Evolutionary conservation across 306 rosid species (phyloP).

Genomic region (Carpinus viminea): DNA sequence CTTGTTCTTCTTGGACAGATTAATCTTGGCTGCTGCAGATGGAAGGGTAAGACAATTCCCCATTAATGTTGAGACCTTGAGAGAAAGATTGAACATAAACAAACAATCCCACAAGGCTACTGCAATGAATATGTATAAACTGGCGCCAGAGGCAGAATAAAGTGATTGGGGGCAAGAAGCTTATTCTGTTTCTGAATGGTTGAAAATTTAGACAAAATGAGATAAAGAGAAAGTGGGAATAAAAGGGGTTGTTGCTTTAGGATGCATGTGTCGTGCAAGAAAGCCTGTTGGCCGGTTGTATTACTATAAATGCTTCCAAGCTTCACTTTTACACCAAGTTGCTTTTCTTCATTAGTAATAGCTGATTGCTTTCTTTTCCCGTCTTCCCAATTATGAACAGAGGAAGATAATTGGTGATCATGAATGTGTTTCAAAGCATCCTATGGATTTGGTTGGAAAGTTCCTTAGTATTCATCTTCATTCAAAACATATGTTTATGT

Average conservation of each 20-base stretch:
- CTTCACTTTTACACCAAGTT: conserved; percentile 41
- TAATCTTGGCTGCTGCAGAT: conserved; percentile 18
- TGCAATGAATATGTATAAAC: background rate
- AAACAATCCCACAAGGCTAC: background rate
- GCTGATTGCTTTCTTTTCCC: conserved; percentile 14
- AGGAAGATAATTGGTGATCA: too few species aligned
- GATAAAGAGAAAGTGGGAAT: background rate
- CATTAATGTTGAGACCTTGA: conserved; percentile 29
- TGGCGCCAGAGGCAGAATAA: background rate
- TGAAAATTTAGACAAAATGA: background rate
- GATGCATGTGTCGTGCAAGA: conserved; percentile 37
- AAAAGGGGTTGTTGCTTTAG: background rate
- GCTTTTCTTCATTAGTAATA: background rate
- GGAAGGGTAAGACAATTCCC: conserved; percentile 31
- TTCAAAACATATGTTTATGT: too few species aligned
- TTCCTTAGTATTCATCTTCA: too few species aligned
- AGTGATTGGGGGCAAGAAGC: conserved; percentile 31
- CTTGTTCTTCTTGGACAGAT: conserved; percentile 26
- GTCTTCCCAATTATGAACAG: background rate
- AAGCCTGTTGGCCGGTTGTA: conserved; percentile 17
- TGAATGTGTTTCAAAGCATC: too few species aligned
- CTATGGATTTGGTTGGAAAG: too few species aligned
- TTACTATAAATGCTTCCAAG: conserved; percentile 21
- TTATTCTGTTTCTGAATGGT: conserved; percentile 12
- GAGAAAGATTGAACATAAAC: background rate